Evolutionary conservation across 495 filamentous ascomycete species (phyloP).

Genomic region (Penicillium maclennaniae): DNA sequence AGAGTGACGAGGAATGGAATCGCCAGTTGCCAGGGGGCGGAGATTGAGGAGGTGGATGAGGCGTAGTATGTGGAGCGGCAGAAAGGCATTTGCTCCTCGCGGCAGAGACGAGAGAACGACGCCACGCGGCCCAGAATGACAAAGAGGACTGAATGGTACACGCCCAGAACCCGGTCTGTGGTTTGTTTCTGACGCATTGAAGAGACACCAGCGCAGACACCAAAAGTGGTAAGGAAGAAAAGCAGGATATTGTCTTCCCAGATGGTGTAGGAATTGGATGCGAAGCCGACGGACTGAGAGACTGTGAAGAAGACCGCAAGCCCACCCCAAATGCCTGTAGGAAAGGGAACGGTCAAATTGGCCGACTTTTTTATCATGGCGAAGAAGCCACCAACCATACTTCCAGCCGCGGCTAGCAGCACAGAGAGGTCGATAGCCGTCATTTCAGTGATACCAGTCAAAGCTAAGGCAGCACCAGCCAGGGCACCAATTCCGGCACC

Average conservation of each 20-base stretch:
- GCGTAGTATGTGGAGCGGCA: constrained; percentile 95
- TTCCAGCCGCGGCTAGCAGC: constrained; percentile 55
- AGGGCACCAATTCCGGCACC: constrained; percentile 41
- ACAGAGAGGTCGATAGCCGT: constrained; percentile 28
- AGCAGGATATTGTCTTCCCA: constrained; percentile 97
- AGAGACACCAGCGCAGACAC: constrained; percentile 62
- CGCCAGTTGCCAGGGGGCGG: constrained; percentile 81
- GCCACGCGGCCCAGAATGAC: constrained; percentile 74
- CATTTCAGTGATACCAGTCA: constrained; percentile 24
- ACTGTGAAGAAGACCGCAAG: constrained; percentile 75
- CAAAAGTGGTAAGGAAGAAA: constrained; percentile 88
- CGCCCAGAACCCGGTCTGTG: constrained; percentile 64
- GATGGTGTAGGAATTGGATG: constrained; percentile 96
- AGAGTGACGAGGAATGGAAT: constrained; percentile 74
- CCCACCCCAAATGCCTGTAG: constrained; percentile 82
- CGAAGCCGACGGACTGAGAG: constrained; percentile 83
- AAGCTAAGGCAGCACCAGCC: constrained; percentile 23
- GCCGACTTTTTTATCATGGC: constrained; percentile 49
- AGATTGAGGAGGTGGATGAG: constrained; percentile 85
- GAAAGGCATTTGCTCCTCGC: constrained; percentile 97
- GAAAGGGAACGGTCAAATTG: constrained; percentile 57
- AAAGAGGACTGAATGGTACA: constrained; percentile 82
- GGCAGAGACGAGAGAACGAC: constrained; percentile 87
- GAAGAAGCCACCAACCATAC: constrained; percentile 57
- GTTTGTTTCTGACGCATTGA: constrained; percentile 64